Evolutionary conservation across 148 eudicot species (phyloP).

Genomic region (Chenopodium quinoa): DNA sequence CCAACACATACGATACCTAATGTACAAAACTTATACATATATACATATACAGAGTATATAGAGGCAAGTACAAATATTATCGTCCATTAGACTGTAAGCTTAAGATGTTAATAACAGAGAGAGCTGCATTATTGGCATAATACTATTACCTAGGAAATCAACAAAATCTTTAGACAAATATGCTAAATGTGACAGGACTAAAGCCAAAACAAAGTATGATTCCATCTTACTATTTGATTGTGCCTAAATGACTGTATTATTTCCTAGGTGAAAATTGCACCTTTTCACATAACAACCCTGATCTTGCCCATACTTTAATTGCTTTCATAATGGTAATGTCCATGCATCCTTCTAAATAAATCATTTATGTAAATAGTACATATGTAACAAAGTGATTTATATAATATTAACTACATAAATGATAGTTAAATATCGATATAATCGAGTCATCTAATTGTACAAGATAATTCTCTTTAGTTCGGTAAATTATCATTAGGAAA

Average conservation of each 20-base stretch:
- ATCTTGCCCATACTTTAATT: background rate
- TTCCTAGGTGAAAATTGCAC: constrained; percentile 2
- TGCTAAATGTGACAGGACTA: constrained; percentile 20
- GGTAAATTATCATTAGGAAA: too few relatives aligned
- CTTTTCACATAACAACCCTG: background rate
- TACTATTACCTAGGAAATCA: constrained; percentile 5
- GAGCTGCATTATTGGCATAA: constrained; percentile 8
- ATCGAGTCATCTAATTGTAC: too few relatives aligned
- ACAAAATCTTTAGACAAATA: constrained; percentile 8
- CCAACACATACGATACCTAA: too few relatives aligned
- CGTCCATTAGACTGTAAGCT: background rate
- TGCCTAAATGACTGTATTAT: constrained; percentile 12
- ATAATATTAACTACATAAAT: too few relatives aligned
- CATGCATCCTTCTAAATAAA: background rate
- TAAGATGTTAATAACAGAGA: background rate
- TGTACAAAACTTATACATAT: too few relatives aligned
- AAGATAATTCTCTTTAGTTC: too few relatives aligned
- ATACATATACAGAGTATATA: too few relatives aligned
- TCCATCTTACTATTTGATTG: constrained; percentile 6
- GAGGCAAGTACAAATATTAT: too few relatives aligned
- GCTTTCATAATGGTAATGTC: background rate
- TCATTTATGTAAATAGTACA: background rate
- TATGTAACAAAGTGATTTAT: background rate
- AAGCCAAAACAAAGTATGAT: constrained; percentile 25
- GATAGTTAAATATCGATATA: too few relatives aligned